Percentiles rank a stretch among this genome's conserved stretches.
Conservation (phyloP, 2,329 filamentous ascomycete genomes). For the Tolypocladium inflatum region DNA sequence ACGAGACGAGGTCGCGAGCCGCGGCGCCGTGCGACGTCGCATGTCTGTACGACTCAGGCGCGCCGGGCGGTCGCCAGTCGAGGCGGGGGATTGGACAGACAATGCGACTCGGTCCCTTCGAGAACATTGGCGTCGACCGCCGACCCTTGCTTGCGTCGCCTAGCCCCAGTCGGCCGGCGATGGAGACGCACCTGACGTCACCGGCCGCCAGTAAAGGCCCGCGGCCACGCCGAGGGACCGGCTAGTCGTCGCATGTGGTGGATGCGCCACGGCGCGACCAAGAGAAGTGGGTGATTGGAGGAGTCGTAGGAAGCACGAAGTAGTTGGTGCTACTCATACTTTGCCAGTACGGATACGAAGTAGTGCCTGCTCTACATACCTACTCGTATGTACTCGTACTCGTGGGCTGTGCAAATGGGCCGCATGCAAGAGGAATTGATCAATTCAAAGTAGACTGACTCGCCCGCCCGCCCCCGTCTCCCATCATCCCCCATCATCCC, state of each 20-base stretch:
- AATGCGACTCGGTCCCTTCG: not conserved
- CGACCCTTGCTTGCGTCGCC: not conserved
- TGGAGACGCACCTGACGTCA: not conserved
- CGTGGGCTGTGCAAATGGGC: too few relatives aligned
- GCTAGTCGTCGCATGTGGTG: not conserved
- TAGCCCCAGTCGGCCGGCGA: not conserved
- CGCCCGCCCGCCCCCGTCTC: too few relatives aligned
- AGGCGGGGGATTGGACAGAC: not conserved
- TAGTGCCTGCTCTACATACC: too few relatives aligned
- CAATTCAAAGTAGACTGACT: too few relatives aligned
- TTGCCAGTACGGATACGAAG: too few relatives aligned
- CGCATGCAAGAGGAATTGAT: too few relatives aligned
- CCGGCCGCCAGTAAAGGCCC: not conserved
- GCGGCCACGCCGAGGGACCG: not conserved
- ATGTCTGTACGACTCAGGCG: not conserved
- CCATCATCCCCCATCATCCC: constrained; percentile 28
- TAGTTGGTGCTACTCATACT: too few relatives aligned
- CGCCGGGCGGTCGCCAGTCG: not conserved
- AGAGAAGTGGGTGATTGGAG: too few relatives aligned
- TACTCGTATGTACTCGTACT: too few relatives aligned
- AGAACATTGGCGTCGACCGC: not conserved
- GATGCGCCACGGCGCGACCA: not conserved
- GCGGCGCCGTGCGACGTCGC: not conserved
- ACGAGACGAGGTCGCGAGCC: not conserved
- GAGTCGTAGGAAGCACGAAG: too few relatives aligned